Evolutionary conservation across 2,329 filamentous ascomycete species (phyloP).

Genomic region (Aspergillus niger): DNA sequence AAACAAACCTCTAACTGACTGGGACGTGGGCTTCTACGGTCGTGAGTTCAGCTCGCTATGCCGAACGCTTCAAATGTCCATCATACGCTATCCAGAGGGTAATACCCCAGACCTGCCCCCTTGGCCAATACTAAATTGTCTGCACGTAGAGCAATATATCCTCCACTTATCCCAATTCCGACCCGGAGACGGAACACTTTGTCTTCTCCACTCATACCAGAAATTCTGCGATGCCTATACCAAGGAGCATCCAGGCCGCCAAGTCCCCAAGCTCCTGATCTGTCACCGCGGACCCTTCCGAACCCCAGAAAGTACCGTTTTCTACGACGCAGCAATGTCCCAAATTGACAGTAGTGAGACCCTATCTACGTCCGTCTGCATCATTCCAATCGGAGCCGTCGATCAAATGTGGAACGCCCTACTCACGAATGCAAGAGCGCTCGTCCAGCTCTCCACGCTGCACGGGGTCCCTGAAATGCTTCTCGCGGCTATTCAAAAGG

Average conservation of each 20-base stretch:
- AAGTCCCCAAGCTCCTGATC: constrained; percentile 69
- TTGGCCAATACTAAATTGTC: neutral
- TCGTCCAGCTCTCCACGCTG: constrained; percentile 9
- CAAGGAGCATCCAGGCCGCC: constrained; percentile 41
- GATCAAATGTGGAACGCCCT: constrained; percentile 17
- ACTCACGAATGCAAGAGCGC: constrained; percentile 5
- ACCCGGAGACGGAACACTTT: constrained; percentile 7
- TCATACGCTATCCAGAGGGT: constrained; percentile 12
- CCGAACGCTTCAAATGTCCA: neutral
- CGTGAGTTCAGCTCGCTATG: constrained; percentile 13
- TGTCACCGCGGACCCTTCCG: constrained; percentile 75
- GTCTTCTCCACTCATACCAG: constrained; percentile 8
- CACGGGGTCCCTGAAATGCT: constrained; percentile 13
- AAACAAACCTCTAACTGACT: constrained; percentile 69
- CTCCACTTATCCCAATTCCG: constrained; percentile 12
- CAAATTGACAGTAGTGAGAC: neutral
- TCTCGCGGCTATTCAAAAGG: constrained; percentile 5
- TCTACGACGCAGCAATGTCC: constrained; percentile 56
- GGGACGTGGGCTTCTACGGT: constrained; percentile 36
- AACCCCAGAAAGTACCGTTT: constrained; percentile 69
- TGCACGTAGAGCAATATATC: constrained; percentile 11
- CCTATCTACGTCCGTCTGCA: neutral
- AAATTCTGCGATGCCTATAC: neutral
- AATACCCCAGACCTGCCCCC: neutral
- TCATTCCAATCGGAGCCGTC: constrained; percentile 10